Conservation (phyloP, 208 protist genomes). For the Trichomonas gallinae region DNA sequence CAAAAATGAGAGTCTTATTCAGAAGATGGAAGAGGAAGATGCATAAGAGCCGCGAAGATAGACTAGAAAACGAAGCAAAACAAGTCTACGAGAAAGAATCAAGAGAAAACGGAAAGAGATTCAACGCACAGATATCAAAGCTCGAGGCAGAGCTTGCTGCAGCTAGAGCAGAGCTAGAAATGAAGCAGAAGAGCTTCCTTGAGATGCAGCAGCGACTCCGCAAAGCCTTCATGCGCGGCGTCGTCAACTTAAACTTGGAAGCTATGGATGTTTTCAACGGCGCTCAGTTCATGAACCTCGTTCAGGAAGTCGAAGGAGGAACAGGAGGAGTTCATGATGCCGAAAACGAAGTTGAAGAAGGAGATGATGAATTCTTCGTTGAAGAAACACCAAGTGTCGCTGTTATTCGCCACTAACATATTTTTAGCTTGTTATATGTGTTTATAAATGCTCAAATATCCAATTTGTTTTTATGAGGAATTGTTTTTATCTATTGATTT, state of each 20-base stretch:
- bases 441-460: too few species aligned
- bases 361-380: slow-evolving; percentile 2
- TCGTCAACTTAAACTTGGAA: slow-evolving; percentile 3
- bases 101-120: background rate
- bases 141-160: background rate
- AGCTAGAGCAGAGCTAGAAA: background rate
- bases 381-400: background rate
- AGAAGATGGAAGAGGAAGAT: background rate
- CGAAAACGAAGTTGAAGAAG: background rate
- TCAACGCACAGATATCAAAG: background rate
- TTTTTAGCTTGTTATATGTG: too few species aligned
- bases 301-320: background rate
- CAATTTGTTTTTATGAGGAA: too few species aligned
- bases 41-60: background rate
- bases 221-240: background rate
- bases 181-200: background rate
- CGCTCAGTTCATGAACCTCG: background rate
- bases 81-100: background rate
- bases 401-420: background rate
- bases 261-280: slow-evolving; percentile 15
- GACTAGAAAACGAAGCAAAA: background rate
- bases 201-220: background rate
- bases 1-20: background rate
- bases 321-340: background rate
- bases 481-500: too few species aligned